Evolutionary conservation across 2,329 filamentous ascomycete species (phyloP), one percentile per base, ranked within the genome.

Genomic region (Exophiala mesophila): DNA sequence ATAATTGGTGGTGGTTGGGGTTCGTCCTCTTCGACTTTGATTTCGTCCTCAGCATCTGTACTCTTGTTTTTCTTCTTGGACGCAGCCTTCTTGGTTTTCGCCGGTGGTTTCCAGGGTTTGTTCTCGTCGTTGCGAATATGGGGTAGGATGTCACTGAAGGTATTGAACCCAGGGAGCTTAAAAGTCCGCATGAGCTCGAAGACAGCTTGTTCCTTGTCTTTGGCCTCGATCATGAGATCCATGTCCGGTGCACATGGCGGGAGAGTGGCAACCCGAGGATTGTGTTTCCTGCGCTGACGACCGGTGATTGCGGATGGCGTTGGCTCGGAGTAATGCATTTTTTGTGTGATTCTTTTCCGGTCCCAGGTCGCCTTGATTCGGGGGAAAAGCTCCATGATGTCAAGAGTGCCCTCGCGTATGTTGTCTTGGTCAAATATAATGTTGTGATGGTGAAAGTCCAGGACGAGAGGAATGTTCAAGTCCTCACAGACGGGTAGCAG

Each of bases 201-300:
- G 0, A 96, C 88, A 0, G 90, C 88, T 63, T 97, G 90, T 61
- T 97, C 90, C 64, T 97, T 97, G 59, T 96, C 90, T 62, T 97
- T 97, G 35, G 90, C 90, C 67, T 97, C 90, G 47, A 97, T 96
- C 90, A 97, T 97, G n/a, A 97, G 71, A 59, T 96, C 90, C 83
- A 94, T 92, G 21, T 84, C 81, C 1, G 78, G 69, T 3, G 81
- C 73, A 56, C 90, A 96, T 0, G 90, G 89, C 1, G 90, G 90
- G 1, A 97, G 65, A 1, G 81, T 85, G 52, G 74, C 74, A 2
- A 94, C 88, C 6, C 90, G 77, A 0, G 87, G 75, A 24, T 81
- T 88, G 59, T 97, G 90, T 63, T 94, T 96, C 45, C 90, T 77
- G 19, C 89, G 73, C 53, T 94, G 83, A 0, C 80, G 76, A 0